Percentiles rank a stretch among this genome's conserved stretches.
phyloP scores from a whole-genome alignment of 441 rosid genomes.

The Eutrema salsugineum region DNA sequence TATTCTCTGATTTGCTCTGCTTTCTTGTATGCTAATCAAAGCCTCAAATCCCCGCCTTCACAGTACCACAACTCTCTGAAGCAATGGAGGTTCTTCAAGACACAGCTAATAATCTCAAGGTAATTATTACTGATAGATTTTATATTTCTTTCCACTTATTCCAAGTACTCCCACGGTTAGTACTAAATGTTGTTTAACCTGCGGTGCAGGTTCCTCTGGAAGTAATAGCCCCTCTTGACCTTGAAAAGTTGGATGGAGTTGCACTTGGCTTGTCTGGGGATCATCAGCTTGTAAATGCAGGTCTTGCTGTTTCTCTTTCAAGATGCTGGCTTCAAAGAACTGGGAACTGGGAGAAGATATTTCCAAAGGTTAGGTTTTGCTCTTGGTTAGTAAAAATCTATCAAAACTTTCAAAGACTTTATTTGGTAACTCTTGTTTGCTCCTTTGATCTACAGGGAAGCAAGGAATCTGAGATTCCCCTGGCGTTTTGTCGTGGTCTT shows the following conservation, averaged over 20 bases:
- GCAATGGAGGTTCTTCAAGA: conserved; percentile 77
- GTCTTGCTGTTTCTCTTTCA: conserved; percentile 84
- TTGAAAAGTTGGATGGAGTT: conserved; percentile 43
- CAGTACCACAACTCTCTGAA: conserved; percentile 74
- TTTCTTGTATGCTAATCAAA: conserved; percentile 59
- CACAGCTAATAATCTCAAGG: conserved; percentile 53
- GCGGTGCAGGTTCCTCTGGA: conserved; percentile 61
- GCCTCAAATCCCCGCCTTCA: conserved; percentile 90
- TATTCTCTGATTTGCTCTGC: conserved; percentile 46
- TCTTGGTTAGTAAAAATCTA: conserved; percentile 8
- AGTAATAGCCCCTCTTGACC: conserved; percentile 62
- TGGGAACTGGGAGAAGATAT: conserved; percentile 57
- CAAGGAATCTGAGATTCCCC: conserved; percentile 43
- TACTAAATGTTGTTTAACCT: conserved; percentile 8
- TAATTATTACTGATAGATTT: conserved; percentile 24
- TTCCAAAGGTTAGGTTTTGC: conserved; percentile 42
- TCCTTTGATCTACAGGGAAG: conserved; percentile 35
- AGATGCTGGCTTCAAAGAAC: conserved; percentile 81
- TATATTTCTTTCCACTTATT: background rate
- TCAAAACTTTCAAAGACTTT: conserved; percentile 6
- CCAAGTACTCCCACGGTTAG: background rate
- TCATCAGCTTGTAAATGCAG: conserved; percentile 79
- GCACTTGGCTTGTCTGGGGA: conserved; percentile 75
- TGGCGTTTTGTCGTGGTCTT: conserved; percentile 72
- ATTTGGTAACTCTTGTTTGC: conserved; percentile 32